These are phyloP conservation scores for Penicillium tannophilum DNA, from an alignment of 495 filamentous ascomycete genomes.

Conservation along the genomic window DNA sequence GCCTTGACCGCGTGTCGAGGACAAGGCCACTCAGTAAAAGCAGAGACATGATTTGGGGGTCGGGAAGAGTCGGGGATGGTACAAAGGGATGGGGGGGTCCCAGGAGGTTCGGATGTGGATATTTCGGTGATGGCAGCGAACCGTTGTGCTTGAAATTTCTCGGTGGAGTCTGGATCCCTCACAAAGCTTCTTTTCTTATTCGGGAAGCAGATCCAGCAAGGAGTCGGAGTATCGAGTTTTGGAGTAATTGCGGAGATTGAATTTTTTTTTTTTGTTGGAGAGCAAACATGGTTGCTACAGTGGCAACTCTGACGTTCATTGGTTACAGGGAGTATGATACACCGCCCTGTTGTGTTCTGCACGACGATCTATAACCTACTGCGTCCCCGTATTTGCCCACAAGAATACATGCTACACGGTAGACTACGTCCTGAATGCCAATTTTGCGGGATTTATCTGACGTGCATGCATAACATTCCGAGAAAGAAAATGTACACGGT, in stretches of 20 bases:
- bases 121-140: constrained; percentile 46
- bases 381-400: not conserved
- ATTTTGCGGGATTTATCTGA: constrained; percentile 10
- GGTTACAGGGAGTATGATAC: not conserved
- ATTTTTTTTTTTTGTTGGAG: not conserved
- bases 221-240: constrained; percentile 20
- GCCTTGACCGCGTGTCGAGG: constrained; percentile 25
- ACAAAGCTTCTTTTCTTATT: constrained; percentile 38
- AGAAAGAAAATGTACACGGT: constrained; percentile 24
- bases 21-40: constrained; percentile 32
- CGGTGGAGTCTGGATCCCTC: constrained; percentile 33
- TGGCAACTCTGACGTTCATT: not conserved
- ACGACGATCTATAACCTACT: constrained; percentile 3
- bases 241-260: constrained; percentile 19
- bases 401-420: constrained; percentile 11
- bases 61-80: constrained; percentile 44
- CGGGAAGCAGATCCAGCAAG: constrained; percentile 31
- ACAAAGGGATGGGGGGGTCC: constrained; percentile 31
- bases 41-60: constrained; percentile 28
- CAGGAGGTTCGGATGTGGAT: constrained; percentile 36
- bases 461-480: constrained; percentile 4
- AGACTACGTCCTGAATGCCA: constrained; percentile 4
- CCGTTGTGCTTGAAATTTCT: constrained; percentile 32
- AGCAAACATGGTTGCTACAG: not conserved
- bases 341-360: not conserved